These are phyloP conservation scores for Neoboletus brunneissimus DNA, from an alignment of 768 basidiomycete genomes.

Conservation along the genomic window DNA sequence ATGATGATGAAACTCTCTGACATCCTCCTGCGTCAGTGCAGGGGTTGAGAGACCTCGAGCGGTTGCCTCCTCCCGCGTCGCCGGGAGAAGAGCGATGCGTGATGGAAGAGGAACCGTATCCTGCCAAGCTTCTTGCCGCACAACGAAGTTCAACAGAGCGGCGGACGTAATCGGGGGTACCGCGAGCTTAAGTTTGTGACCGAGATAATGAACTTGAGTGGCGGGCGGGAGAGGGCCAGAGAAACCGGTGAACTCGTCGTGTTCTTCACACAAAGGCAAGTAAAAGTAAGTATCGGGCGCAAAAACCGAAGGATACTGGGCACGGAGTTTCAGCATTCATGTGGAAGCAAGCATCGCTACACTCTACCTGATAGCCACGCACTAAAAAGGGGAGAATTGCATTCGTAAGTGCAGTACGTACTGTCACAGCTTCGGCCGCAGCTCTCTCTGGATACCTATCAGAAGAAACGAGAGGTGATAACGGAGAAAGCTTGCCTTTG, in stretches of 20 bases:
- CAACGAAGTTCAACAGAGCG: conserved; percentile 37
- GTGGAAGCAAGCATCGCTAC: not conserved
- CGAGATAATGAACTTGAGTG: conserved; percentile 39
- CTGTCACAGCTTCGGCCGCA: conserved; percentile 26
- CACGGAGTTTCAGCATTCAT: conserved; percentile 4
- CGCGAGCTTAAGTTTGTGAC: conserved; percentile 39
- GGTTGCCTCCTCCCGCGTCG: conserved; percentile 35
- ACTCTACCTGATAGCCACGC: conserved; percentile 40
- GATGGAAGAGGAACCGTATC: conserved; percentile 27
- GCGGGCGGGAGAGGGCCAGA: conserved; percentile 35
- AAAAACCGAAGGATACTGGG: conserved; percentile 41
- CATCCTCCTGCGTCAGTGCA: conserved; percentile 38
- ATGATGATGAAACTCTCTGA: conserved; percentile 36
- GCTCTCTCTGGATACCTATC: conserved; percentile 33
- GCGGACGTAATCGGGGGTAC: conserved; percentile 41
- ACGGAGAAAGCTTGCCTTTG: conserved; percentile 31
- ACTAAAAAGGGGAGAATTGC: conserved; percentile 41
- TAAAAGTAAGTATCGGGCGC: conserved; percentile 45
- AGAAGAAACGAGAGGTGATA: conserved; percentile 5
- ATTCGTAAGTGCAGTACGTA: conserved; percentile 28
- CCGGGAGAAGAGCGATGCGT: conserved; percentile 27
- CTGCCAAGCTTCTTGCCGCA: conserved; percentile 39
- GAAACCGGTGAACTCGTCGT: conserved; percentile 22
- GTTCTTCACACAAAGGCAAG: conserved; percentile 36
- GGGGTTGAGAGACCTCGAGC: conserved; percentile 30